Conservation (phyloP, 2,329 filamentous ascomycete genomes). For the Lasiodiplodia sp. region DNA sequence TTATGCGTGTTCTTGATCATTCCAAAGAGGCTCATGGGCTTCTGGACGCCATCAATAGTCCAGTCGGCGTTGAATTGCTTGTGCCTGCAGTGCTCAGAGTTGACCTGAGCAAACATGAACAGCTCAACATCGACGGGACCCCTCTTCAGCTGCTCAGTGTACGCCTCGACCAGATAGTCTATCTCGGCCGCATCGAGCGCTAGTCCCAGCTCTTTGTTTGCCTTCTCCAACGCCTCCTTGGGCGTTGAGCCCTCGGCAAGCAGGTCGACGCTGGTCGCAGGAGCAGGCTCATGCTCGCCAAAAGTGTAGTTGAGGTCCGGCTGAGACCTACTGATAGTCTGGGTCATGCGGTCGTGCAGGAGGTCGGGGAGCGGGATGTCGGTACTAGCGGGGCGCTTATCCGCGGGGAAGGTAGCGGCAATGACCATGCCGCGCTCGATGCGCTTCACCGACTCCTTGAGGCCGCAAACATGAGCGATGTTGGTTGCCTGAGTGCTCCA, state of each 20-base stretch:
- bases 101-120: constrained; percentile 99
- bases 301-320: constrained; percentile 82
- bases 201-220: constrained; percentile 84
- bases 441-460: constrained; percentile 73
- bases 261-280: constrained; percentile 78
- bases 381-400: constrained; percentile 58
- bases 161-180: constrained; percentile 89
- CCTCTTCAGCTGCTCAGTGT: constrained; percentile 69
- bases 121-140: constrained; percentile 89
- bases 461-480: constrained; percentile 89
- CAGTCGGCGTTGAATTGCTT: constrained; percentile 98
- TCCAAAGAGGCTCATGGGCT: constrained; percentile 82
- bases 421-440: constrained; percentile 88
- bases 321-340: constrained; percentile 71
- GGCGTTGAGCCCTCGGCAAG: constrained; percentile 71
- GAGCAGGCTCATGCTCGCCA: constrained; percentile 68
- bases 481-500: constrained; percentile 98
- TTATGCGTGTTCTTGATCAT: constrained; percentile 98
- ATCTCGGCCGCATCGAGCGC: constrained; percentile 90
- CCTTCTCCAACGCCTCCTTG: constrained; percentile 75
- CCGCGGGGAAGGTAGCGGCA: constrained; percentile 63
- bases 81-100: constrained; percentile 89
- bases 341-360: constrained; percentile 95
- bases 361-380: constrained; percentile 70
- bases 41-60: constrained; percentile 87